phyloP scores from a whole-genome alignment of 164 flowering plant genomes.

The Sextonia rubra region DNA sequence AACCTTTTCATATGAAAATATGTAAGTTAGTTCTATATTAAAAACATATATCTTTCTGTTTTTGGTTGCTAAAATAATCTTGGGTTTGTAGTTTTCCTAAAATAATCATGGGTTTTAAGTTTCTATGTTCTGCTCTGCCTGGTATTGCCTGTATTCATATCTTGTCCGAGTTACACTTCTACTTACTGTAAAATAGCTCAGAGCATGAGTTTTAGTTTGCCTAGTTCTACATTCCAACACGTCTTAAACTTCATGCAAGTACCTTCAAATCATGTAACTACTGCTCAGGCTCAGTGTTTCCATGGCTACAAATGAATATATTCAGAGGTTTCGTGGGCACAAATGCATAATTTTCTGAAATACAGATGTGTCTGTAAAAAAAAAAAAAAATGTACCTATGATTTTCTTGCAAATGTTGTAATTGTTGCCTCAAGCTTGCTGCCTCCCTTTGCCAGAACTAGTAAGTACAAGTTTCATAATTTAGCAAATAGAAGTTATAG shows the following conservation, averaged over 20 bases:
- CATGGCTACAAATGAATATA: too few relatives aligned
- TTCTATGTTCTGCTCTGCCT: not conserved
- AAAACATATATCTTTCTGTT: not conserved
- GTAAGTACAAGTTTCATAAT: not conserved
- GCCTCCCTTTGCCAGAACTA: conserved; percentile 57
- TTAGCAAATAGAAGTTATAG: too few relatives aligned
- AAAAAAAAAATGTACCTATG: conserved; percentile 28
- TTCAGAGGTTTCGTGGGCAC: not conserved
- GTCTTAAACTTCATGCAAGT: not conserved
- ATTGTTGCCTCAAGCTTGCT: conserved; percentile 42
- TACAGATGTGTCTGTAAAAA: not conserved
- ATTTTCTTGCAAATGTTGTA: conserved; percentile 43
- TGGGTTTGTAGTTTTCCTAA: not conserved
- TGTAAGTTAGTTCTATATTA: too few relatives aligned
- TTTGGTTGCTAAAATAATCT: not conserved
- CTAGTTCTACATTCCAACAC: not conserved
- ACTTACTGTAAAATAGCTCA: not conserved
- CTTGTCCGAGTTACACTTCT: not conserved
- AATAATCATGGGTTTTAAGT: not conserved
- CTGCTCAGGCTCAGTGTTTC: not conserved
- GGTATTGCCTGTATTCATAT: not conserved
- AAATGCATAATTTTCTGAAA: not conserved
- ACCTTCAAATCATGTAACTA: not conserved
- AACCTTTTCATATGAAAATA: too few relatives aligned
- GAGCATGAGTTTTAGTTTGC: not conserved